Evolutionary conservation across 306 rosid species (phyloP).

Genomic region (Benincasa hispida): DNA sequence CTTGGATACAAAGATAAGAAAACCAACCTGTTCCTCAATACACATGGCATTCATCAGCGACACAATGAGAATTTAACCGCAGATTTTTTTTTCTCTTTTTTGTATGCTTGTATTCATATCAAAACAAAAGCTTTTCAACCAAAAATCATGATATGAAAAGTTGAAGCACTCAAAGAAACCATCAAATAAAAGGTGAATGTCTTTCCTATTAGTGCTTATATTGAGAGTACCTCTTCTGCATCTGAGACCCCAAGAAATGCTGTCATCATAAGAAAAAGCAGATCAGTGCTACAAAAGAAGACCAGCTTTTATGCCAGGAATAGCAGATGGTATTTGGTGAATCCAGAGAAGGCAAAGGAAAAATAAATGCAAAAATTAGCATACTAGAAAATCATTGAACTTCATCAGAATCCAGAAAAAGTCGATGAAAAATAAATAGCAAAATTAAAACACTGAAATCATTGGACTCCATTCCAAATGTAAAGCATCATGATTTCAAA

Average conservation of each 20-base stretch:
- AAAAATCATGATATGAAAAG: constrained; percentile 7
- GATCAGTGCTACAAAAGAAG: constrained; percentile 4
- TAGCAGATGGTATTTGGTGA: not conserved
- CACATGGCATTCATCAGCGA: constrained; percentile 21
- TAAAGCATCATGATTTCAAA: not conserved
- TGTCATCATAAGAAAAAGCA: constrained; percentile 7
- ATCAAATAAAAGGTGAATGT: constrained; percentile 1
- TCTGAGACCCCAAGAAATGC: constrained; percentile 5
- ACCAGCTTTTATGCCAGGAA: constrained; percentile 8
- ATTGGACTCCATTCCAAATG: not conserved
- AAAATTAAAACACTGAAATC: not conserved
- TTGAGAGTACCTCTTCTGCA: constrained; percentile 6
- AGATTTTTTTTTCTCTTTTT: not conserved
- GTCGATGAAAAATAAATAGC: not conserved
- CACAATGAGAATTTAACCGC: constrained; percentile 11
- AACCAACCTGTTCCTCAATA: constrained; percentile 37
- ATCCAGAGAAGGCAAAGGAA: not conserved
- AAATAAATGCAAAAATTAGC: not conserved
- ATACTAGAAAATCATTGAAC: not conserved
- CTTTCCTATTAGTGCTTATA: not conserved
- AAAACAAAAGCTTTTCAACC: constrained; percentile 1
- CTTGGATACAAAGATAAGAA: constrained; percentile 87
- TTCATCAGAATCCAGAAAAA: not conserved
- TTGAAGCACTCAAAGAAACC: not conserved
- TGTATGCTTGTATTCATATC: not conserved